Base-by-base conservation (phyloP, 495 filamentous ascomycete species). In the Chaetomium tenue region DNA sequence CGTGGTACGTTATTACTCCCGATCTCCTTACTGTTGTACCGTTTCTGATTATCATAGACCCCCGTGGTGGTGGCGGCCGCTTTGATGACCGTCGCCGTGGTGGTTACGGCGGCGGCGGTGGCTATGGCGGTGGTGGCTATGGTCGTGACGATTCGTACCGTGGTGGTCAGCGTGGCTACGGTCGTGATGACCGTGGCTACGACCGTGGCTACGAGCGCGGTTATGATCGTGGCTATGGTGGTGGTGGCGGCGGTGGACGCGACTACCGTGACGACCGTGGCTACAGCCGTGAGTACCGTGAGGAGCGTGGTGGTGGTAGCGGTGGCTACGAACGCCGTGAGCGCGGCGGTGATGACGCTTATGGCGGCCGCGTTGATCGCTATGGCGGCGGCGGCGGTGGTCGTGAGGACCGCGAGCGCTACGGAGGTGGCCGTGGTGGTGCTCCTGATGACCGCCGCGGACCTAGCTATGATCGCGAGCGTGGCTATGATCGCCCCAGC, bases 1-100 rank as follows among this genome's bases (percentile, higher is more conserved):
- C 83, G 95, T 82, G 94, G 94, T 96, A 80, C 82, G 88, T 73
- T 39, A 18, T 58, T 66, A 16, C 50, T 22, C 26, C 18, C 23
- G 42, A 52, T 65, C 42, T 64, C 18, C 39, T 46, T 28, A 28
- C 37, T 51, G 50, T 23, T 18, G 13, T 1, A 6, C 3, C 8
- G n/a, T n/a, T 20, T n/a, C 58, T 62, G 16, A 57, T 54, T 11
- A 23, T 56, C 8, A 50, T 23, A 50, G 46, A 50, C 16, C 16
- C 16, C 46, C 46, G 16, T 66, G 70, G 72, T 61, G 76, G 75
- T 53, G 68, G 67, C 53, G 68, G 66, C 39, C 68, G 68, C 37
- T 67, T 64, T 42, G 63, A 71, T 65, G 71, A 70, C 42, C 67
- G 71, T 56, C 70, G 73, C 51, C 66, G 73, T 56, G 72, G 73